These are phyloP conservation scores for Lactarius indigo DNA, from an alignment of 768 basidiomycete species.

Conservation along the genomic window DNA sequence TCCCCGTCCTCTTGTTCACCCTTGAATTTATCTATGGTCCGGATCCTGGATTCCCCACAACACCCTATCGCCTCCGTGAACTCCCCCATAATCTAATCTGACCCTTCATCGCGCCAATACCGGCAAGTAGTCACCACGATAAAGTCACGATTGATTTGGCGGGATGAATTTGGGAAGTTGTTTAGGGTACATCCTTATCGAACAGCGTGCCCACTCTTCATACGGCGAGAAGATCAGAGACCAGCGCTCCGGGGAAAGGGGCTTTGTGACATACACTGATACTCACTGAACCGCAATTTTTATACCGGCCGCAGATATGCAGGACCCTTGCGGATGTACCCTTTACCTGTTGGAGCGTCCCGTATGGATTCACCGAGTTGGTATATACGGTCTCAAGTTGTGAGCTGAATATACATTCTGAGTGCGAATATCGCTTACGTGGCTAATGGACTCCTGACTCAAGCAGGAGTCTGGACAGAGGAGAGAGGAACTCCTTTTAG, in stretches of 20 bases:
- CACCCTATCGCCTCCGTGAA: slow-evolving; percentile 1
- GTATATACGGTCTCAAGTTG: not conserved
- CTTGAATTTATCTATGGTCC: not conserved
- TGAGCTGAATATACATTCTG: not conserved
- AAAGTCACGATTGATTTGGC: slow-evolving; percentile 14
- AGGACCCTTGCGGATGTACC: not conserved
- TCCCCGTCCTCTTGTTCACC: not conserved
- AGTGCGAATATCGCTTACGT: not conserved
- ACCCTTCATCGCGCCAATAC: slow-evolving; percentile 11
- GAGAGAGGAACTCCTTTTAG: not conserved
- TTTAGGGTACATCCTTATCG: slow-evolving; percentile 8
- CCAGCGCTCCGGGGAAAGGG: slow-evolving; percentile 13
- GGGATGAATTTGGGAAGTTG: slow-evolving; percentile 12
- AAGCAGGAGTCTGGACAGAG: not conserved
- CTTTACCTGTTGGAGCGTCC: not conserved
- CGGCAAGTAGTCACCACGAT: slow-evolving; percentile 15
- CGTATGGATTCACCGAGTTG: not conserved
- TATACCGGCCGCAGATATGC: not conserved
- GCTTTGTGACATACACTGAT: not conserved
- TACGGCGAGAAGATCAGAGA: not conserved
- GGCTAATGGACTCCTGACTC: not conserved
- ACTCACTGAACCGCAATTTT: slow-evolving; percentile 1
- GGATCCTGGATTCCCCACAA: not conserved
- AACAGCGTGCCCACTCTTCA: slow-evolving; percentile 8
- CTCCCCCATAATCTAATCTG: slow-evolving; percentile 14